phyloP scores from a whole-genome alignment of 257 asterid genomes.

The Capsicum rhomboideum region DNA sequence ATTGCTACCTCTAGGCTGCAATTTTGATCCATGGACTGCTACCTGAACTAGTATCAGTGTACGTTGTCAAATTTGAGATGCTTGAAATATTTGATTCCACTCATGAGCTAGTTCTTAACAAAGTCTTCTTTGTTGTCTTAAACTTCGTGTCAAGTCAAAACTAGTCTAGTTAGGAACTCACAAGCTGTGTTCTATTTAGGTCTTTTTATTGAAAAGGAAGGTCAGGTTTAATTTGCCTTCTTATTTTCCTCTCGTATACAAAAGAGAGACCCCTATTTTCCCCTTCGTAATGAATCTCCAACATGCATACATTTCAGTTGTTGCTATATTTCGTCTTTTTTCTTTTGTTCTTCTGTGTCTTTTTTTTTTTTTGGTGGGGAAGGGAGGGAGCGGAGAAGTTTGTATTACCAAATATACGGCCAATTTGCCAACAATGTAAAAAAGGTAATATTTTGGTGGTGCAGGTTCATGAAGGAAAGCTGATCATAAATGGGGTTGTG shows the following conservation, averaged over 20 bases:
- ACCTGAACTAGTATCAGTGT: background rate
- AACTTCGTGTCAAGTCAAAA: background rate
- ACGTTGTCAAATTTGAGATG: background rate
- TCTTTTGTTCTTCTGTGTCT: background rate
- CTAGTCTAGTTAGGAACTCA: background rate
- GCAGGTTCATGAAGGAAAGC: conserved; percentile 16
- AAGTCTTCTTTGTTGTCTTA: too few species aligned
- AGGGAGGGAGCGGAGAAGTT: background rate
- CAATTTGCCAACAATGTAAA: background rate
- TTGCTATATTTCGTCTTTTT: background rate
- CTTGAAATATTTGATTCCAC: background rate
- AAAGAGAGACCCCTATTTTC: background rate
- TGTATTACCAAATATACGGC: background rate
- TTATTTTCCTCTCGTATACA: background rate
- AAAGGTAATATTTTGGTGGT: background rate
- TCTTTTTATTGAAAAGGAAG: background rate
- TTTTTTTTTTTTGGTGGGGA: background rate
- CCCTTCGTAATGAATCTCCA: background rate
- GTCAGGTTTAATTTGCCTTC: background rate
- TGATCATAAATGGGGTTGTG: conserved; percentile 4
- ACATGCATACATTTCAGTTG: background rate
- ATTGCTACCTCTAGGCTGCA: background rate
- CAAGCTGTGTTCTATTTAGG: background rate
- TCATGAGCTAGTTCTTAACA: too few species aligned
- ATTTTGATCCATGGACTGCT: background rate